Evolutionary conservation across 1,284 basidiomycete species (phyloP).

Genomic region (Rhodotorula sp.): DNA sequence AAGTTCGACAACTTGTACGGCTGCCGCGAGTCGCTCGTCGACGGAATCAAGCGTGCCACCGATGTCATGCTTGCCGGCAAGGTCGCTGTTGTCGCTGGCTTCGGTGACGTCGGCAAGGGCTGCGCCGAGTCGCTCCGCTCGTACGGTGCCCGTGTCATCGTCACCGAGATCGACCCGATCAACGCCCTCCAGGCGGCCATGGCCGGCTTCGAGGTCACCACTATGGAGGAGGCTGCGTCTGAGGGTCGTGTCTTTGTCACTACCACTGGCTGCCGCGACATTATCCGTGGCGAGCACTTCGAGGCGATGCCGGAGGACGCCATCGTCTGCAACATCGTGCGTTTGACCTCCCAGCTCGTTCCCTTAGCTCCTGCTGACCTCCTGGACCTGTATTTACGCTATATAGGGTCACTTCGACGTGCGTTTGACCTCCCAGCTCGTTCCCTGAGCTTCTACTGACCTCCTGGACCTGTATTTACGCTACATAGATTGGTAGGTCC

Average conservation of each 20-base stretch:
- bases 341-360: not conserved
- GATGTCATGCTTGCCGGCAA: conserved; percentile 99
- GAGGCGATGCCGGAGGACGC: conserved; percentile 94
- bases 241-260: conserved; percentile 93
- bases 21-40: conserved; percentile 98
- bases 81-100: conserved; percentile 97
- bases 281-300: conserved; percentile 93
- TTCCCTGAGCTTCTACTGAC: not conserved
- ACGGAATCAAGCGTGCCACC: conserved; percentile 99
- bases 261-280: conserved; percentile 98
- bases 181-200: conserved; percentile 99
- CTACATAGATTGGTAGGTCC: too few relatives aligned
- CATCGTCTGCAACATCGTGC: conserved; percentile 87
- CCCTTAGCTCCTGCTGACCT: not conserved
- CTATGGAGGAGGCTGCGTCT: conserved; percentile 94
- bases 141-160: conserved; percentile 91
- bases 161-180: conserved; percentile 99
- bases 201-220: conserved; percentile 98
- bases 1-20: conserved; percentile 90
- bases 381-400: conserved; percentile 49
- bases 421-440: not conserved
- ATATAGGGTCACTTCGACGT: not conserved
- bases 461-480: not conserved
- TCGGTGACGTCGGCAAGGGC: conserved; percentile 98
- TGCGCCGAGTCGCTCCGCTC: conserved; percentile 96